Evolutionary conservation across 2,329 filamentous ascomycete genomes (phyloP).

Genomic region (Fusarium albosuccineum): DNA sequence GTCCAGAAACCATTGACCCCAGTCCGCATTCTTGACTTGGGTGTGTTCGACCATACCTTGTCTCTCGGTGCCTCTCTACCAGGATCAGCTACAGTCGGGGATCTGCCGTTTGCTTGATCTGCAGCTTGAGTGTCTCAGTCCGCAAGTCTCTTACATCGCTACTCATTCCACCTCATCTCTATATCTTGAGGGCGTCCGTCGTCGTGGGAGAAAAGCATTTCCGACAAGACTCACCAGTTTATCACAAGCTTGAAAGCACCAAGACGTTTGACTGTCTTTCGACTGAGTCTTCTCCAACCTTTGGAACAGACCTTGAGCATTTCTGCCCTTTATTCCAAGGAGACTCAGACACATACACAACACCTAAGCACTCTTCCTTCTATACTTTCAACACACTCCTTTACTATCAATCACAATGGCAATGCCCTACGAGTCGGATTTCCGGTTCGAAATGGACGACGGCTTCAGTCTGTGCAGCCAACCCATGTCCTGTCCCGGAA

Average conservation of each 20-base stretch:
- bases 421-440: conserved; percentile 57
- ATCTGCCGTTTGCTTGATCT: conserved; percentile 52
- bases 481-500: conserved; percentile 53
- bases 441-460: conserved; percentile 56
- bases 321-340: conserved; percentile 33
- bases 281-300: conserved; percentile 26
- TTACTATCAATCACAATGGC: conserved; percentile 48
- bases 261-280: conserved; percentile 31
- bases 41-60: conserved; percentile 43
- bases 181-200: conserved; percentile 59
- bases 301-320: conserved; percentile 35
- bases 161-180: conserved; percentile 55
- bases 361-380: conserved; percentile 19
- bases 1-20: conserved; percentile 27
- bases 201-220: conserved; percentile 51
- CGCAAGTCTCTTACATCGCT: conserved; percentile 49
- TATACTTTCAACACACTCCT: conserved; percentile 15
- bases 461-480: conserved; percentile 55
- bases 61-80: conserved; percentile 53
- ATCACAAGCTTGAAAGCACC: conserved; percentile 21
- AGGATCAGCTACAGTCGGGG: conserved; percentile 47
- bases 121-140: conserved; percentile 53
- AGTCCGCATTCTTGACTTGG: conserved; percentile 52
- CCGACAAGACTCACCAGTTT: conserved; percentile 48
- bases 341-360: conserved; percentile 29